Evolutionary conservation across 495 filamentous ascomycete genomes (phyloP), one percentile per base, ranked within the genome.

Genomic region (Annulohypoxylon nitens): DNA sequence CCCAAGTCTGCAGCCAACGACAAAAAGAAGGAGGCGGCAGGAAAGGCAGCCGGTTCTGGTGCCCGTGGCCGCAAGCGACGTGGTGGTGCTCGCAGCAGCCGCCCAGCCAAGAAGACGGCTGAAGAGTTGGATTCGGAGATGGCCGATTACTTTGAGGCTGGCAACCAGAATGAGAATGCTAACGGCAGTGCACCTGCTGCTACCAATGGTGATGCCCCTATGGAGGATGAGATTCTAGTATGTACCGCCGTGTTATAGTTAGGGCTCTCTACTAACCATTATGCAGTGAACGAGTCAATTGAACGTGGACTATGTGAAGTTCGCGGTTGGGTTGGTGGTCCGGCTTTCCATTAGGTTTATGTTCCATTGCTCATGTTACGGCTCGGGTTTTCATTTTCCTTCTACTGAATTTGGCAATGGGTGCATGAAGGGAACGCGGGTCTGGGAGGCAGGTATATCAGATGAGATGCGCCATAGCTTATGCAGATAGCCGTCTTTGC

Each of bases 101-200:
- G 93, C 59, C 88, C 89, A 5, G 81, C 86, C n/a, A 97, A 97
- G 90, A 97, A 97, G 90, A 94, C 93, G 10, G 88, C 90, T 2
- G 94, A 97, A 78, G 93, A 98, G 83, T 86, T 98, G 10, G 95
- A 98, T 79, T 93, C 92, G 7, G 95, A 98, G 75, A 97, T 98
- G 95, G 87, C 88, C 6, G 95, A 98, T 75, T 97, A 97, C 83
- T 97, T 95, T 74, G 88, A 84, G 4, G 76, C 81, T 25, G 79
- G 48, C 23, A 70, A 76, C 43, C 76, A 78, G 76, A 80, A 75
- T 34, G 80, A 79, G 65, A 85, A 84, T 47, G 81, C 85, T 45
- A 79, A 80, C 25, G 86, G 84, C 60, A 83, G 75, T 47, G 81
- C 73, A 9, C 60, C 75, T 54, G 71, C 73, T 45, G 78, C 75